A percentile compares a stretch with the other conserved stretches of the same genome.
phyloP scores from a whole-genome alignment of 192 early-diverging fungal genomes.

The Entomortierella lignicola region DNA sequence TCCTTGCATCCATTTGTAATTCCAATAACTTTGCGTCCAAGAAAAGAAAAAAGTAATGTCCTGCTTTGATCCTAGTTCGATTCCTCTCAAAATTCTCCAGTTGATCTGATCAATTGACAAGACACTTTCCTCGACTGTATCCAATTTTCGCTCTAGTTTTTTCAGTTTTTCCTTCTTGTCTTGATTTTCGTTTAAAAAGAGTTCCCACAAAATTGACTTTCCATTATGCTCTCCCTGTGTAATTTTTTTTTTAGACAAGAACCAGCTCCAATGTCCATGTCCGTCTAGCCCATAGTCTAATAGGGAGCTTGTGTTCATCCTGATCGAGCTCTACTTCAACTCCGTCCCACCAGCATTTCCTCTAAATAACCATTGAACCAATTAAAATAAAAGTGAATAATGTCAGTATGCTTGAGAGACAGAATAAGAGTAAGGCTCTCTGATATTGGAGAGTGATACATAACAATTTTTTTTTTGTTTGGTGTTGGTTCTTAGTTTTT shows the following conservation, averaged over 20 bases:
- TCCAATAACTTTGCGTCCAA: no score
- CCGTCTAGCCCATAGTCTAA: conserved; percentile 80
- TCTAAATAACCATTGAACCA: conserved; percentile 32
- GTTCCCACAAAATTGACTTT: no score
- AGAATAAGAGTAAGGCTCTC: not conserved
- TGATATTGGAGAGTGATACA: not conserved
- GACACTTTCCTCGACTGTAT: no score
- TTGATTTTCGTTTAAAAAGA: no score
- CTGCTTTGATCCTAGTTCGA: no score
- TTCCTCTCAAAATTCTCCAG: no score
- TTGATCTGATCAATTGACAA: no score
- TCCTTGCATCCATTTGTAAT: no score
- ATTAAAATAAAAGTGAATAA: conserved; percentile 1
- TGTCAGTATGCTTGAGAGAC: not conserved
- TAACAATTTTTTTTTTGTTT: not conserved
- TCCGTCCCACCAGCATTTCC: conserved; percentile 90
- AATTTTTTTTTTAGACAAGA: conserved; percentile 63
- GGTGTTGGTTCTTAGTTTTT: not conserved
- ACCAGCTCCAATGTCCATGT: conserved; percentile 86
- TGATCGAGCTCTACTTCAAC: conserved; percentile 68
- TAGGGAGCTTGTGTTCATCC: conserved; percentile 61
- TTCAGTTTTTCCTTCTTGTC: no score
- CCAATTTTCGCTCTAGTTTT: no score
- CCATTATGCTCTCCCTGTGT: not conserved
- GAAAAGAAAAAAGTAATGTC: no score